phyloP scores from a whole-genome alignment of 2,329 filamentous ascomycete genomes.

The Fusarium foetens region DNA sequence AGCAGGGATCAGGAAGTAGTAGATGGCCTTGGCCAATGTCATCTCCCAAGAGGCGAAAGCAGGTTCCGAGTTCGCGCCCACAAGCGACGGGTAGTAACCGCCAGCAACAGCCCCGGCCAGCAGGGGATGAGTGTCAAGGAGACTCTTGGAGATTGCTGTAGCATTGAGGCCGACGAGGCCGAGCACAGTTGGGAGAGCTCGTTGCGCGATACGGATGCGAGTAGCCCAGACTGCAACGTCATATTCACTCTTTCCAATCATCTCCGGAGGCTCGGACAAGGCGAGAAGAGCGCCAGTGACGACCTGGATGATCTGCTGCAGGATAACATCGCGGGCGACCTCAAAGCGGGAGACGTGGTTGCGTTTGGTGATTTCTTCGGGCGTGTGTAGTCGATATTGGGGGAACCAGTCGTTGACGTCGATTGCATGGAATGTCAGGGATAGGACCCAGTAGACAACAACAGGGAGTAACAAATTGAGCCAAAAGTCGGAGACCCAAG shows the following conservation, averaged over 20 bases:
- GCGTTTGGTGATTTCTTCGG: slow-evolving; percentile 86
- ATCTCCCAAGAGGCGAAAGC: slow-evolving; percentile 89
- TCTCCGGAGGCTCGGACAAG: slow-evolving; percentile 77
- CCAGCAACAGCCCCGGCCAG: slow-evolving; percentile 81
- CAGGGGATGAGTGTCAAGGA: slow-evolving; percentile 76
- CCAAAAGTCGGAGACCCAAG: slow-evolving; percentile 84
- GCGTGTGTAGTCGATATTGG: slow-evolving; percentile 93
- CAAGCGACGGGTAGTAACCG: slow-evolving; percentile 80
- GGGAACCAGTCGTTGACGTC: slow-evolving; percentile 88
- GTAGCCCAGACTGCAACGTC: slow-evolving; percentile 92
- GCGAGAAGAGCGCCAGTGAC: slow-evolving; percentile 74
- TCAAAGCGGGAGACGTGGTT: slow-evolving; percentile 88
- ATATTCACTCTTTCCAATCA: slow-evolving; percentile 81
- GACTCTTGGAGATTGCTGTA: slow-evolving; percentile 76
- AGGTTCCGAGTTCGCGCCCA: slow-evolving; percentile 70
- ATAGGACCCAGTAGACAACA: slow-evolving; percentile 87
- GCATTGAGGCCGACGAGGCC: slow-evolving; percentile 81
- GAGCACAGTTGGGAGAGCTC: slow-evolving; percentile 78
- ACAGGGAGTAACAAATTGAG: slow-evolving; percentile 81
- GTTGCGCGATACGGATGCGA: slow-evolving; percentile 80
- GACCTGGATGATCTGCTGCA: slow-evolving; percentile 93
- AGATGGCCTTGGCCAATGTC: slow-evolving; percentile 76
- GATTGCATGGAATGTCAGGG: slow-evolving; percentile 86
- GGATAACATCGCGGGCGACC: slow-evolving; percentile 87
- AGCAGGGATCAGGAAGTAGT: slow-evolving; percentile 79